Conservation (phyloP, 768 basidiomycete genomes). For the Suillus plorans region DNA sequence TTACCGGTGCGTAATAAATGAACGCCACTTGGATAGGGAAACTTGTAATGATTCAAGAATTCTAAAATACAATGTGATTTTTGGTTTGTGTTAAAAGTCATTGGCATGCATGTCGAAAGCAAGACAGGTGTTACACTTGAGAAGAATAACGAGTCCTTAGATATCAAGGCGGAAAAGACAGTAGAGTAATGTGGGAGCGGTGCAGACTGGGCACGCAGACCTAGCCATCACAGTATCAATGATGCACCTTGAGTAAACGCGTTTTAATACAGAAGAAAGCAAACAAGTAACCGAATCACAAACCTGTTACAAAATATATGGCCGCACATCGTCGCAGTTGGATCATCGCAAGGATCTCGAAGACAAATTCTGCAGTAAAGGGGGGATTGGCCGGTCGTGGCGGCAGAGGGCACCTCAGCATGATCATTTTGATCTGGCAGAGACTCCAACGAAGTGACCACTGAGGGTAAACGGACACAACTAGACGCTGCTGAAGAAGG, state of each 20-base stretch:
- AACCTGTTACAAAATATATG: conserved; percentile 62
- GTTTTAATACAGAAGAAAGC: conserved; percentile 6
- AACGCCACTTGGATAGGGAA: background rate
- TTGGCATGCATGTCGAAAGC: background rate
- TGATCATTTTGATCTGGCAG: conserved; percentile 5
- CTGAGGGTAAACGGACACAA: conserved; percentile 21
- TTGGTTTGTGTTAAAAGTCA: background rate
- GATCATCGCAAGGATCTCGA: conserved; percentile 47
- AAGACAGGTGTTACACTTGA: background rate
- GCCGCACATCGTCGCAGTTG: conserved; percentile 61
- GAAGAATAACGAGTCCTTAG: background rate
- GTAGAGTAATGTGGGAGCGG: conserved; percentile 49
- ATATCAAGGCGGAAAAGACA: conserved; percentile 57
- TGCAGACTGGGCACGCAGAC: conserved; percentile 52
- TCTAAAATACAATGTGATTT: conserved; percentile 1
- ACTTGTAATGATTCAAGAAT: conserved; percentile 1
- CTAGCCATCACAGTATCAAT: conserved; percentile 45
- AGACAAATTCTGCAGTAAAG: conserved; percentile 54
- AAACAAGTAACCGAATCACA: conserved; percentile 16
- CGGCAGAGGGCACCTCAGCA: background rate
- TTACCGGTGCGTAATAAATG: background rate
- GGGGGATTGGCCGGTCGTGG: conserved; percentile 10
- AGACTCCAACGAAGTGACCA: conserved; percentile 24
- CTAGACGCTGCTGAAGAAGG: conserved; percentile 18
- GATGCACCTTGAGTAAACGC: conserved; percentile 46